These are phyloP conservation scores for Homolaphlyctis polyrhiza DNA, from an alignment of 371 early-diverging fungal species.

Conservation along the genomic window DNA sequence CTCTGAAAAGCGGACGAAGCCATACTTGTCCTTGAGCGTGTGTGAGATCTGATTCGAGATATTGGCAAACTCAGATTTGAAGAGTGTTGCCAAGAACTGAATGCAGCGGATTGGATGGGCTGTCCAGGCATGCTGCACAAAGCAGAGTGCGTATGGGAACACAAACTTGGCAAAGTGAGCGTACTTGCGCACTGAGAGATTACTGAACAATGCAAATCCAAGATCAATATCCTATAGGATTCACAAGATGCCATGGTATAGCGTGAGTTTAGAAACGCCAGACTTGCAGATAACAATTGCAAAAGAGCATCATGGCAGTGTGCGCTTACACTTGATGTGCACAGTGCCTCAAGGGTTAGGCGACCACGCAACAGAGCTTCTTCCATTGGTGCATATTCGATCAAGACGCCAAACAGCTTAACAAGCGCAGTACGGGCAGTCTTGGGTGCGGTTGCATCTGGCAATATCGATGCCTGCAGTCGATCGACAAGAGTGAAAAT, in stretches of 20 bases:
- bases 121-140: conserved; percentile 9
- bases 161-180: conserved; percentile 15
- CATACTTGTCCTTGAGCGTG: conserved; percentile 7
- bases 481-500: not conserved
- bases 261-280: no score
- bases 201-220: conserved; percentile 11
- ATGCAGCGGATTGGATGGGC: conserved; percentile 8
- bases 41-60: conserved; percentile 4
- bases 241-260: no score
- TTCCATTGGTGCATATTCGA: not conserved
- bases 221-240: conserved; percentile 5
- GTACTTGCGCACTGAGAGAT: conserved; percentile 6
- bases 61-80: conserved; percentile 4
- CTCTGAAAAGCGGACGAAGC: conserved; percentile 7
- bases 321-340: not conserved
- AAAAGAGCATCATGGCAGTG: no score
- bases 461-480: not conserved
- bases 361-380: conserved; percentile 11
- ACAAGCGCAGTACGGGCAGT: not conserved
- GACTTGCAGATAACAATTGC: no score
- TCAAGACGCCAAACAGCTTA: not conserved
- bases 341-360: conserved; percentile 4
- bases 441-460: not conserved
- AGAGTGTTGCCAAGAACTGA: conserved; percentile 11
- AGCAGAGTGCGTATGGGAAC: conserved; percentile 8